Base-by-base conservation (phyloP, 345 rosid genomes). In the Syzygium aromaticum region DNA sequence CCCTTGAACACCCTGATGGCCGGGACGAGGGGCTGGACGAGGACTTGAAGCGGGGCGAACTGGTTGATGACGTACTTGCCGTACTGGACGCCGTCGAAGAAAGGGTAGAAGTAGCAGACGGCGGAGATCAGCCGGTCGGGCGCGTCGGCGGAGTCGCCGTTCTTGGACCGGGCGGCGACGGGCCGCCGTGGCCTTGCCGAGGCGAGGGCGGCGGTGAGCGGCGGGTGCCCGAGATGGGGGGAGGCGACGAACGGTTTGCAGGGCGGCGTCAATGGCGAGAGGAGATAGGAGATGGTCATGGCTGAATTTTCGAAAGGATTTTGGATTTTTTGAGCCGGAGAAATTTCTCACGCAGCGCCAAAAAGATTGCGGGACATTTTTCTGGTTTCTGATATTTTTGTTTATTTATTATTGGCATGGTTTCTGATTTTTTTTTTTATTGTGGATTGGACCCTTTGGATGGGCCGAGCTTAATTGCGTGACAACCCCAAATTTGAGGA, bases 81-180 rank as follows among this genome's bases (percentile, higher is more conserved):
- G 87, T 96, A 96, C 85, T 96, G 98, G 61, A 97, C 87, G 77
- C 99, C 98, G 33, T 97, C 98, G 89, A 97, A 96, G 93, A 97
- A 97, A 13, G 98, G 98, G 89, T 96, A 97, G 87, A 97, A 96
- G 93, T 97, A 97, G 89, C 97, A 94, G 54, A 96, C 80, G 84
- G 98, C 98, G 17, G 99, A 97, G 91, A 97, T 94, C 87, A 97
- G 23, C 84, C 99, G 94, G 91, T 97, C 98, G 3, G 96, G 93
- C n/a, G 89, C 89, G 88, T 95, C 99, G n/a, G 92, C 98, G 33
- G 96, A 92, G 86, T 96, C 90, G 54, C 88, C 88, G 10, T 91
- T 90, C 87, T 93, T 94, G 88, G 97, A 92, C 87, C 91, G 92
- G 84, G 92, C 90, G 13, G 86, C 84, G 85, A 92, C 52, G 51